Evolutionary conservation across 2,329 filamentous ascomycete species (phyloP), one percentile per base, ranked within the genome.

Genomic region (Chaetomiaceae sp.): DNA sequence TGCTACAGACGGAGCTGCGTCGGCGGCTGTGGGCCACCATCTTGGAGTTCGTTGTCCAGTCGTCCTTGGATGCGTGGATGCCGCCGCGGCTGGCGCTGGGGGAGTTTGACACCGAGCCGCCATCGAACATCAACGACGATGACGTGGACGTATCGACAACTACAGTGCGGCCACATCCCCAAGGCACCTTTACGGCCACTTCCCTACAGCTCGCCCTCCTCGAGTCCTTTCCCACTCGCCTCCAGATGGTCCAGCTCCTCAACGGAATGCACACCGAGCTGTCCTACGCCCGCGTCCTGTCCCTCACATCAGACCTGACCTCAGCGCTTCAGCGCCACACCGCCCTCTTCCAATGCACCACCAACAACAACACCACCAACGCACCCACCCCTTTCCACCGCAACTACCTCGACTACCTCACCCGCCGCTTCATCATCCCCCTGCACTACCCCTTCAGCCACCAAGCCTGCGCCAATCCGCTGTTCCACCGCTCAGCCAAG

Each of bases 381-480:
- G 74, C 47, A 68, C 5, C 20, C 19, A 42, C 10, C 22, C 20
- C 34, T 2, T 48, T 48, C 27, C 45, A 73, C 33, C 60, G 67
- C 2, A 76, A 76, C 47, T 56, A 79, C 5, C 60, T 77, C 20
- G 70, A 78, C 39, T 71, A 73, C 33, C 62, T 75, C 0, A 64
- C 75, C 4, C 72, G 74, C 5, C 73, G 78, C 12, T 80, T 78
- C 54, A 54, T 80, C 2, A 68, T 81, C 12, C 67, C 70, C 1
- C 62, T 83, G 0, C 78, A 83, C 51, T 69, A 68, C 7, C 64
- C 70, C 0, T 78, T 72, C 55, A 68, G 68, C 30, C 59, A 58
- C 30, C 61, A 66, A 48, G 68, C 73, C 9, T 64, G 59, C 5
- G 52, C 55, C 1, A 68, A 76, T 40, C 73, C 71, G 0, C 48